Conservation (phyloP, 192 early-diverging fungal species). For the Podila minutissima region DNA sequence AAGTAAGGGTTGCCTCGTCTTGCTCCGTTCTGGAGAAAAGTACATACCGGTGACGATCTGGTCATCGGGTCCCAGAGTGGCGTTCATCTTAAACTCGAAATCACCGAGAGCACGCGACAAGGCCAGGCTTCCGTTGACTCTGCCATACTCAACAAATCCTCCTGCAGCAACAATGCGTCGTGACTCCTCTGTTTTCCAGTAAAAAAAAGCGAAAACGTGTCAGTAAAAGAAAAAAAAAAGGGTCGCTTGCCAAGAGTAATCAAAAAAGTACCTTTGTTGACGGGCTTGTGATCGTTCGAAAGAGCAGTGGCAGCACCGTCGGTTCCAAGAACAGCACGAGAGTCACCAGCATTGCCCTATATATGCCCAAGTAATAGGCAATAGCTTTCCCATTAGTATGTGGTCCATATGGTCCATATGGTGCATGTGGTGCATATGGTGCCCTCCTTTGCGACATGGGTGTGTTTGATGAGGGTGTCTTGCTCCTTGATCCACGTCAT, state of each 20-base stretch:
- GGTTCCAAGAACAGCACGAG: conserved; percentile 85
- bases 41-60: conserved; percentile 89
- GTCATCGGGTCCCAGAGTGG: conserved; percentile 76
- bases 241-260: too few relatives aligned
- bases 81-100: conserved; percentile 97
- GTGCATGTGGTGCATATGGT: too few relatives aligned
- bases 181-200: conserved; percentile 66
- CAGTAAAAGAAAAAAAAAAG: background rate
- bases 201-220: background rate
- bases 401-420: background rate
- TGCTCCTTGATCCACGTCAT: too few relatives aligned
- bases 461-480: too few relatives aligned
- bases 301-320: conserved; percentile 79
- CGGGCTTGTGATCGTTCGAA: conserved; percentile 96
- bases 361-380: background rate
- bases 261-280: conserved; percentile 62
- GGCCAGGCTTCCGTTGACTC: conserved; percentile 97
- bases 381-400: background rate
- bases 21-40: background rate
- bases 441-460: too few relatives aligned
- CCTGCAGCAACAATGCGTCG: conserved; percentile 89
- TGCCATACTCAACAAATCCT: conserved; percentile 97
- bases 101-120: conserved; percentile 97
- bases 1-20: too few relatives aligned
- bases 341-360: conserved; percentile 95